These are phyloP conservation scores for Lasiosphaeriaceae sp. DNA, from an alignment of 495 filamentous ascomycete genomes.

Conservation along the genomic window DNA sequence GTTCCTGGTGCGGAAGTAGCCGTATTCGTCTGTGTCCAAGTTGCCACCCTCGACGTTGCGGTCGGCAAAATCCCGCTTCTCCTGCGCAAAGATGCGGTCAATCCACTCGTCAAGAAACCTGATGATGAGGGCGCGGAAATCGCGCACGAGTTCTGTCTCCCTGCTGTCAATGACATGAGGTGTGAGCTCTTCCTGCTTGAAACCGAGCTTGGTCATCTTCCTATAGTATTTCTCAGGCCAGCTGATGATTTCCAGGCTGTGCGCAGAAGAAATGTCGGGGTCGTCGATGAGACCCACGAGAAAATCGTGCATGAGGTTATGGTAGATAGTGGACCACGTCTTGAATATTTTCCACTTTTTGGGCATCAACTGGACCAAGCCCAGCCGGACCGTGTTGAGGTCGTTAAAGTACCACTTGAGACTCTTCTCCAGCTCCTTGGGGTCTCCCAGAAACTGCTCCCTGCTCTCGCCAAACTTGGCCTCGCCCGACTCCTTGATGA, in stretches of 20 bases:
- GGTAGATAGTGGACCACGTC: constrained; percentile 86
- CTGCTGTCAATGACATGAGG: constrained; percentile 85
- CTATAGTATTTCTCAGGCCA: constrained; percentile 95
- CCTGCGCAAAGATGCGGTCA: constrained; percentile 77
- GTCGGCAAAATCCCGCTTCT: constrained; percentile 72
- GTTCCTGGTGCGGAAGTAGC: constrained; percentile 83
- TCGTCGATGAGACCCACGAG: constrained; percentile 78
- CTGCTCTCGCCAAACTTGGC: constrained; percentile 70
- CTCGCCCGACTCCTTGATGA: constrained; percentile 69
- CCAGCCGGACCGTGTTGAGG: constrained; percentile 82
- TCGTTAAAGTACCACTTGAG: constrained; percentile 98
- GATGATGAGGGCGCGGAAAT: constrained; percentile 93
- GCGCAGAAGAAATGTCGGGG: constrained; percentile 66
- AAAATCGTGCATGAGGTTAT: constrained; percentile 91
- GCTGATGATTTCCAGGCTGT: constrained; percentile 85
- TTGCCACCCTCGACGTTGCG: constrained; percentile 66
- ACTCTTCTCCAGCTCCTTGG: constrained; percentile 76
- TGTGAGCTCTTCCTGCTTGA: constrained; percentile 63
- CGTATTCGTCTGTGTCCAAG: constrained; percentile 79
- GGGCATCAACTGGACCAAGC: constrained; percentile 85
- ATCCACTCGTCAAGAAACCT: constrained; percentile 97
- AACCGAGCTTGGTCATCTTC: constrained; percentile 89
- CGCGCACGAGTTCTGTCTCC: constrained; percentile 81
- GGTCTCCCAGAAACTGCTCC: constrained; percentile 74
- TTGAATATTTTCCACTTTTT: constrained; percentile 97